These are phyloP conservation scores for Picochlorum costavermella DNA, from an alignment of 139 green algal species.

Conservation along the genomic window DNA sequence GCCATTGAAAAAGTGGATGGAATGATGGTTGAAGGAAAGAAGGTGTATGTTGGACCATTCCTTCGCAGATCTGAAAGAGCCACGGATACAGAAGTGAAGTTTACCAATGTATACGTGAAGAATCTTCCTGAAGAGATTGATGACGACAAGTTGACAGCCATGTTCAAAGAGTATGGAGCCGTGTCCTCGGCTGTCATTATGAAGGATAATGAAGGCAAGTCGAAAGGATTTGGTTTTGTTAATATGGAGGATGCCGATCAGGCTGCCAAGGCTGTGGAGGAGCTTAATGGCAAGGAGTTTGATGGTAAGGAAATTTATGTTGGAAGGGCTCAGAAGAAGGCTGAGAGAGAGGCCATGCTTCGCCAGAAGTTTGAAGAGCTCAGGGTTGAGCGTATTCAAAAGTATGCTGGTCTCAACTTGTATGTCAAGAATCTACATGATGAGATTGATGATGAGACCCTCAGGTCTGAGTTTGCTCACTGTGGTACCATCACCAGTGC, in stretches of 20 bases:
- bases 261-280: slow-evolving; percentile 63
- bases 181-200: slow-evolving; percentile 65
- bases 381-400: slow-evolving; percentile 55
- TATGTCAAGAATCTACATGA: slow-evolving; percentile 89
- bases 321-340: slow-evolving; percentile 82
- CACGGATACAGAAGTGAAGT: slow-evolving; percentile 45
- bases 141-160: slow-evolving; percentile 56
- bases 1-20: slow-evolving; percentile 76
- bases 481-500: slow-evolving; percentile 75
- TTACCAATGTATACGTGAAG: slow-evolving; percentile 93
- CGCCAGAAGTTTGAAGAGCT: slow-evolving; percentile 58
- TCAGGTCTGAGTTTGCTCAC: slow-evolving; percentile 41
- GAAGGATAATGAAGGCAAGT: slow-evolving; percentile 58
- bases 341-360: slow-evolving; percentile 67
- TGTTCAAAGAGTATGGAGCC: slow-evolving; percentile 63
- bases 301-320: slow-evolving; percentile 49
- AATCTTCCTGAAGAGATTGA: slow-evolving; percentile 58
- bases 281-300: slow-evolving; percentile 65
- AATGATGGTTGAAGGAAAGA: slow-evolving; percentile 59
- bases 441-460: slow-evolving; percentile 64
- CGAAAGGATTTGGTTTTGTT: slow-evolving; percentile 88
- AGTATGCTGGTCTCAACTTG: slow-evolving; percentile 86
- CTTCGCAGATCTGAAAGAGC: slow-evolving; percentile 61
- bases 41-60: slow-evolving; percentile 79
- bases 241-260: slow-evolving; percentile 71